Evolutionary conservation across 768 basidiomycete species (phyloP).

Genomic region (Pulveroboletus sp.): DNA sequence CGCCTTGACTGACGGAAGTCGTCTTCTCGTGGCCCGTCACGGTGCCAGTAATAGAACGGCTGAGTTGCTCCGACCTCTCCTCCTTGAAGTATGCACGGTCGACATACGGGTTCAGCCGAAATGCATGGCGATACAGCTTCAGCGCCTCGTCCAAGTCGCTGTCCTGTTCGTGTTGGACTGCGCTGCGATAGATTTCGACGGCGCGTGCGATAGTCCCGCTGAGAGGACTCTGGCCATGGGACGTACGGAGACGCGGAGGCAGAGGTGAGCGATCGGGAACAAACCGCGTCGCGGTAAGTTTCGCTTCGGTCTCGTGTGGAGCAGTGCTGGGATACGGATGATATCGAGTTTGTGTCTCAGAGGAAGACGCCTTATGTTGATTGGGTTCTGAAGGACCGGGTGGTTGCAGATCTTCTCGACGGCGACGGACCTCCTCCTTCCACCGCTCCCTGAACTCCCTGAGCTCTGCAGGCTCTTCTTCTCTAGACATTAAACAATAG

Average conservation of each 20-base stretch:
- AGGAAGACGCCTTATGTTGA: neutral
- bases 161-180: constrained; percentile 70
- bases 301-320: constrained; percentile 5
- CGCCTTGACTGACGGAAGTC: constrained; percentile 74
- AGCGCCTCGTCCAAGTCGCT: constrained; percentile 78
- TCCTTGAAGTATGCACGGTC: constrained; percentile 66
- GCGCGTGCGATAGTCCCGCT: constrained; percentile 45
- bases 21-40: constrained; percentile 64
- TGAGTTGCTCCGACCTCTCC: constrained; percentile 20
- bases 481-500: constrained; percentile 6
- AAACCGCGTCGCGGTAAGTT: constrained; percentile 7
- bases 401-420: constrained; percentile 15
- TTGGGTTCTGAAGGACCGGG: neutral
- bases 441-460: constrained; percentile 69
- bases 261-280: constrained; percentile 15
- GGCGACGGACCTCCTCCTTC: constrained; percentile 58
- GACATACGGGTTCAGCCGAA: constrained; percentile 72
- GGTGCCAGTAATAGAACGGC: constrained; percentile 28
- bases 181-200: constrained; percentile 63
- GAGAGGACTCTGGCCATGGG: constrained; percentile 27
- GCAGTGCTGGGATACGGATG: neutral
- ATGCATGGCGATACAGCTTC: constrained; percentile 73
- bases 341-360: constrained; percentile 8
- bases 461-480: constrained; percentile 60
- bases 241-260: constrained; percentile 16